Evolutionary conservation across 2,329 filamentous ascomycete genomes (phyloP), one percentile per base, ranked within the genome.

Genomic region (Talaromyces islandicus): DNA sequence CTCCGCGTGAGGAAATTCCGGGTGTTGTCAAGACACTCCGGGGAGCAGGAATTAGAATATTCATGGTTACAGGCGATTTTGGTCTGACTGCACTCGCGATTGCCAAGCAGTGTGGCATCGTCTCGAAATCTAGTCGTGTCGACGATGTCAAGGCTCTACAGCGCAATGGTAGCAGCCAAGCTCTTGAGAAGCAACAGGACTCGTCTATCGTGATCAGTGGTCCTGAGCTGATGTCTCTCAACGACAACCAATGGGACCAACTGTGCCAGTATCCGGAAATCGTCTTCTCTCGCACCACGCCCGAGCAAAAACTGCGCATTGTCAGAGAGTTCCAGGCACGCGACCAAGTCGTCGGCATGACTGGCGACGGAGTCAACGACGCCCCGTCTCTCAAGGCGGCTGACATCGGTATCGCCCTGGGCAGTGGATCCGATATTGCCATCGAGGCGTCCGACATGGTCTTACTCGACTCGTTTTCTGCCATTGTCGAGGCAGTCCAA

Each of bases 21-120:
- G 77, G 78, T 12, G 84, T 86, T 0, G 76, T 86, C 29, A 75
- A 78, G n/a, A 89, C 83, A 0, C 78, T 91, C 17, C 83, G 88
- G 12, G 79, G 83, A 1, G 89, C 90, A 4, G 87, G 88, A 1
- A 88, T 92, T 58, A 80, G 86, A n/a, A 85, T 91, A 30, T 88
- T 89, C 72, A 92, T 92, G 89, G 89, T 92, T 0, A 92, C 89
- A 1, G 88, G 89, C 10, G 89, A 92, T 68, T 91, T 89, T 69
- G 86, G 87, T 27, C 80, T 91, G 17, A 92, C 89, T 0, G 89
- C 89, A 0, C 80, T 85, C 63, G 87, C 88, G 1, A 91, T 92
- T 63, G 88, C 89, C 0, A 79, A 82, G 3, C 84, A 91, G 58
- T 90, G 88, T 62, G 87, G 88, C 9, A 91, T 91, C 68, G 81